phyloP scores from a whole-genome alignment of 305 asterid genomes.

The Fraxinus floribunda region DNA sequence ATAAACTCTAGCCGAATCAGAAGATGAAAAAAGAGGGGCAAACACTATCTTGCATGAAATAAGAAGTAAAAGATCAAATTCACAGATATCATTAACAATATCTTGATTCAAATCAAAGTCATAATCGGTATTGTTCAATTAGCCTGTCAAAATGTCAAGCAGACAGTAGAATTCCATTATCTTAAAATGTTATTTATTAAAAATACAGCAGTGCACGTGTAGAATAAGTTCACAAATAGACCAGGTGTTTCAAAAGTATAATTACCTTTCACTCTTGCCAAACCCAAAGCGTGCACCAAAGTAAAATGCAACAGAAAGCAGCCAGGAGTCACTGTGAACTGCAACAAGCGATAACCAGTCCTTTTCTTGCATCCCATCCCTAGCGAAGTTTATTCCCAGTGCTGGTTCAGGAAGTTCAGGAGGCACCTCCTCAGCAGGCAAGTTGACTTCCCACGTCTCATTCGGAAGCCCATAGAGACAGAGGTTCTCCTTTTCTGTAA shows the following conservation, averaged over 20 bases:
- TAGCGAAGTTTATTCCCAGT: slow-evolving; percentile 76
- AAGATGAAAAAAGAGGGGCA: not conserved
- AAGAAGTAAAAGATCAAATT: not conserved
- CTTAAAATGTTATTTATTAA: not conserved
- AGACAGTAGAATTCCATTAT: not conserved
- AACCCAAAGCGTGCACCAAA: slow-evolving; percentile 81
- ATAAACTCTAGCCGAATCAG: not conserved
- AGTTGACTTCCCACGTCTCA: slow-evolving; percentile 79
- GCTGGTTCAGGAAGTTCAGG: slow-evolving; percentile 92
- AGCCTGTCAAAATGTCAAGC: slow-evolving; percentile 2
- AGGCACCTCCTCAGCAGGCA: slow-evolving; percentile 84
- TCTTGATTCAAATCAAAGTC: not conserved
- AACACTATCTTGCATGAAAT: not conserved
- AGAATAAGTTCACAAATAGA: not conserved
- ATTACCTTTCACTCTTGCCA: slow-evolving; percentile 71
- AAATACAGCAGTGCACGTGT: not conserved
- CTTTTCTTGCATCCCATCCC: slow-evolving; percentile 73
- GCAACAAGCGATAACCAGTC: slow-evolving; percentile 84
- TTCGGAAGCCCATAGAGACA: slow-evolving; percentile 79
- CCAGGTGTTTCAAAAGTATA: not conserved
- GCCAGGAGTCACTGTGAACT: slow-evolving; percentile 87
- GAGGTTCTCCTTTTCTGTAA: slow-evolving; percentile 67
- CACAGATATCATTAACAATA: not conserved
- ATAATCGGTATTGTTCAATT: not conserved
- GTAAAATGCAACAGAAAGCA: slow-evolving; percentile 77